Evolutionary conservation across 1,139 yeast genomes (phyloP).

Genomic region (Candida sanyaensis): DNA sequence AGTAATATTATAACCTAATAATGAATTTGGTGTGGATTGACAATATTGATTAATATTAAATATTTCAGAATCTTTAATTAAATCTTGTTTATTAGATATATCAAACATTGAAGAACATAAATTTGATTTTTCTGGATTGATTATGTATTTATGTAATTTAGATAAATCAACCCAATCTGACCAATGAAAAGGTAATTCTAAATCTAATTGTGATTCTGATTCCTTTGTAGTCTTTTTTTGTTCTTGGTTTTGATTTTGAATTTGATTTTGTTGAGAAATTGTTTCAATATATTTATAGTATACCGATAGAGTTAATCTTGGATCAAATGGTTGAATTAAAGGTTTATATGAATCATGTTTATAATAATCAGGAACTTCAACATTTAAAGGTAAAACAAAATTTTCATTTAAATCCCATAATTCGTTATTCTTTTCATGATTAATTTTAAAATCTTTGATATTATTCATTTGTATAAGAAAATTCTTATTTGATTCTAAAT

Average conservation of each 20-base stretch:
- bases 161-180: constrained; percentile 44
- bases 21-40: constrained; percentile 14
- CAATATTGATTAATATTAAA: constrained; percentile 26
- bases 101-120: constrained; percentile 26
- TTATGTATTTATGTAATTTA: constrained; percentile 26
- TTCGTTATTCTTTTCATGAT: constrained; percentile 21
- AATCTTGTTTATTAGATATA: constrained; percentile 18
- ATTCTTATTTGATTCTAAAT: constrained; percentile 20
- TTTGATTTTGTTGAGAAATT: constrained; percentile 6
- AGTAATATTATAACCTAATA: constrained; percentile 30
- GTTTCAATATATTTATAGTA: constrained; percentile 32
- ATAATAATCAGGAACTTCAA: constrained; percentile 23
- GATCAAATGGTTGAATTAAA: constrained; percentile 46
- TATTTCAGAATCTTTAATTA: constrained; percentile 18
- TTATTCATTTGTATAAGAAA: constrained; percentile 18
- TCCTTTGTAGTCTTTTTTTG: too few relatives aligned
- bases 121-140: constrained; percentile 14
- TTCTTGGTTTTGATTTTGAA: too few relatives aligned
- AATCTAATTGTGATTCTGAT: too few relatives aligned
- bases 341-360: constrained; percentile 17
- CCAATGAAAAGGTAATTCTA: constrained; percentile 40
- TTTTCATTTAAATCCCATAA: constrained; percentile 29
- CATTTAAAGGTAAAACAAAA: constrained; percentile 16
- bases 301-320: constrained; percentile 47
- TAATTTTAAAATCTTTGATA: constrained; percentile 18